phyloP scores from a whole-genome alignment of 768 basidiomycete genomes.

The Leccinum boreale region DNA sequence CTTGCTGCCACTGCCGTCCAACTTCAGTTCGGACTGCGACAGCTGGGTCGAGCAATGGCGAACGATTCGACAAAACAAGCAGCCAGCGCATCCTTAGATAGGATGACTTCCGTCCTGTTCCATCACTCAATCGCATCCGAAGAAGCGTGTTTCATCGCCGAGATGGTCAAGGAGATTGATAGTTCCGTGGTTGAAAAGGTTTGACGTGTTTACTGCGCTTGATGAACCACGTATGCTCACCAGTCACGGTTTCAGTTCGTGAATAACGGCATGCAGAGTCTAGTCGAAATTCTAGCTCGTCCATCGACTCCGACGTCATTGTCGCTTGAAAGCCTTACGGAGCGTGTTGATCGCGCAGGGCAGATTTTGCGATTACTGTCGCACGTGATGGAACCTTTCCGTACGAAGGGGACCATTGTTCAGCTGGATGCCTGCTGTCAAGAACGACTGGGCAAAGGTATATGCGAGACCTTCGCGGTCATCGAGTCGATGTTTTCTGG shows the following conservation, averaged over 20 bases:
- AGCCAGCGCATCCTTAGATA: constrained; percentile 64
- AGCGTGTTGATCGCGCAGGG: constrained; percentile 52
- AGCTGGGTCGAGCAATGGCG: constrained; percentile 65
- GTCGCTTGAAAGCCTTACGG: constrained; percentile 30
- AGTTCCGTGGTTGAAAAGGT: constrained; percentile 68
- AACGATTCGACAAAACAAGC: constrained; percentile 48
- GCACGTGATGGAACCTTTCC: constrained; percentile 64
- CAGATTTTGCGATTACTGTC: constrained; percentile 69
- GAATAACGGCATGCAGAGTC: constrained; percentile 67
- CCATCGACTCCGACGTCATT: constrained; percentile 17
- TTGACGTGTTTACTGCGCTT: background rate
- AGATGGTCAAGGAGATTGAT: constrained; percentile 72
- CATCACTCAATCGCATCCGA: constrained; percentile 72
- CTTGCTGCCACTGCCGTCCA: constrained; percentile 78
- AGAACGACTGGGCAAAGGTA: constrained; percentile 50
- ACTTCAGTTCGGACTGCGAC: constrained; percentile 71
- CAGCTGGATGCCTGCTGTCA: constrained; percentile 46
- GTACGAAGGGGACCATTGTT: constrained; percentile 46
- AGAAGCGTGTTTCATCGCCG: constrained; percentile 81
- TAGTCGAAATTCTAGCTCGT: constrained; percentile 51
- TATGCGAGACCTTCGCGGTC: constrained; percentile 40
- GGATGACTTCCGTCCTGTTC: constrained; percentile 63
- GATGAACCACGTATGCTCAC: background rate
- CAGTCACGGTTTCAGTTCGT: constrained; percentile 49
- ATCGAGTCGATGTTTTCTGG: constrained; percentile 37